Evolutionary conservation across 495 filamentous ascomycete genomes (phyloP), one percentile per base, ranked within the genome.

Genomic region (Cercophora newfieldiana): DNA sequence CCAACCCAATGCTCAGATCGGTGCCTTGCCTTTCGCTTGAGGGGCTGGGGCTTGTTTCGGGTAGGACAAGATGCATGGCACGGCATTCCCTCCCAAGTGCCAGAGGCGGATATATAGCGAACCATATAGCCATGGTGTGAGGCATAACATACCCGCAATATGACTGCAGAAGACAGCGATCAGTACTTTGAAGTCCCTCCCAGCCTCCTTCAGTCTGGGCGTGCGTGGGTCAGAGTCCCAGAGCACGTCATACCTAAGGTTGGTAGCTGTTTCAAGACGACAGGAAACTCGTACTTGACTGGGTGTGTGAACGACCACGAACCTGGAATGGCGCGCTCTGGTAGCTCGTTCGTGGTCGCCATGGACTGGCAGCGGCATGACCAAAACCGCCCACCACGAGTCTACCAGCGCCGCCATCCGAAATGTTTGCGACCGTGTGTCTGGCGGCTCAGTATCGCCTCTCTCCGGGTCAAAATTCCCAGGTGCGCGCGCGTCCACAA

Each of bases 81-180:
- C 33, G 33, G 63, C 59, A 29, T 33, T 51, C 63, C 68, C 65
- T 31, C 66, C 59, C 59, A 31, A 33, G 47, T 69, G 65, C 61
- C 31, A 57, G 5, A 65, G 29, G n/a, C 37, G 66, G 65, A 65
- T 70, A 69, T 71, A 66, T 65, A 64, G 61, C 66, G 54, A 26
- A 29, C 44, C 29, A 49, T 59, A 58, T 57, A 59, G 63, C 55
- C 63, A 37, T 59, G 67, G 63, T 60, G 49, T 31, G 22, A 55
- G 66, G 69, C 59, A 71, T 71, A 71, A 66, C 26, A 66, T 47
- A 29, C 59, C n/a, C 58, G 57, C 62, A 63, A 29, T 71, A 69
- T 71, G 63, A 47, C 61, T 63, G 30, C 49, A 25, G 7, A 44
- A 57, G 54, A n/a, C 54, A 57, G 54, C 54, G 54, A 57, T 57